Conservation (phyloP, 768 basidiomycete genomes). For the Boletellus ananas region DNA sequence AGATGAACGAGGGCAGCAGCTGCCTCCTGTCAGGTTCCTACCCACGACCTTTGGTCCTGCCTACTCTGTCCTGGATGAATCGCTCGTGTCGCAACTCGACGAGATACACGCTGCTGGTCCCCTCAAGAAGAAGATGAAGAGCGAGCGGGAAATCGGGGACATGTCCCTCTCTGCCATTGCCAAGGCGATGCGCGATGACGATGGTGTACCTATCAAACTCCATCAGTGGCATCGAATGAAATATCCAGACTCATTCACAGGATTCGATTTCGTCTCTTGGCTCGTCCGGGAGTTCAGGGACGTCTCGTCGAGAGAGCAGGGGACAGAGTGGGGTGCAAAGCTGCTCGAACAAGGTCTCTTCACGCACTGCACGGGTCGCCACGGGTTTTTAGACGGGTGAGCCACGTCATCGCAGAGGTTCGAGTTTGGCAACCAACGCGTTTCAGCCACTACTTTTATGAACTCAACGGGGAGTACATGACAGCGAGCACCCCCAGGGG, state of each 20-base stretch:
- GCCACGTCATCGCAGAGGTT: slow-evolving; percentile 18
- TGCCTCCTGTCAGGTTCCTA: slow-evolving; percentile 69
- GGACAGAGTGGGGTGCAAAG: slow-evolving; percentile 70
- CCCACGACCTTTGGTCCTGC: slow-evolving; percentile 84
- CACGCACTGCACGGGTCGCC: slow-evolving; percentile 73
- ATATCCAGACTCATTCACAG: slow-evolving; percentile 83
- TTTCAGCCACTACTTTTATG: slow-evolving; percentile 83
- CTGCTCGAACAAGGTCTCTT: slow-evolving; percentile 81
- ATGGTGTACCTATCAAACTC: slow-evolving; percentile 79
- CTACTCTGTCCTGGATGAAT: slow-evolving; percentile 73
- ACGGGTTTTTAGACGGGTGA: slow-evolving; percentile 87
- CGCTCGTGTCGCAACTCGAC: slow-evolving; percentile 76
- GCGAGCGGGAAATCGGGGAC: slow-evolving; percentile 67
- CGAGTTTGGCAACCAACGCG: slow-evolving; percentile 3
- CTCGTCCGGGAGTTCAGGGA: slow-evolving; percentile 88
- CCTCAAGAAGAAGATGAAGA: slow-evolving; percentile 75
- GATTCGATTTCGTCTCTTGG: slow-evolving; percentile 89
- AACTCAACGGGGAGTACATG: slow-evolving; percentile 72
- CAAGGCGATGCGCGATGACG: slow-evolving; percentile 82
- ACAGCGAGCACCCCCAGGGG: slow-evolving; percentile 55
- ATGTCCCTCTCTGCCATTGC: slow-evolving; percentile 63
- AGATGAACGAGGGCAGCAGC: slow-evolving; percentile 36
- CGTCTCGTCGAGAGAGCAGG: slow-evolving; percentile 78
- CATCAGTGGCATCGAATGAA: slow-evolving; percentile 75
- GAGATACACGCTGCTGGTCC: slow-evolving; percentile 74